Percentiles rank a stretch among this genome's conserved stretches.
phyloP scores from a whole-genome alignment of 768 basidiomycete species.

The Auricularia cornea region DNA sequence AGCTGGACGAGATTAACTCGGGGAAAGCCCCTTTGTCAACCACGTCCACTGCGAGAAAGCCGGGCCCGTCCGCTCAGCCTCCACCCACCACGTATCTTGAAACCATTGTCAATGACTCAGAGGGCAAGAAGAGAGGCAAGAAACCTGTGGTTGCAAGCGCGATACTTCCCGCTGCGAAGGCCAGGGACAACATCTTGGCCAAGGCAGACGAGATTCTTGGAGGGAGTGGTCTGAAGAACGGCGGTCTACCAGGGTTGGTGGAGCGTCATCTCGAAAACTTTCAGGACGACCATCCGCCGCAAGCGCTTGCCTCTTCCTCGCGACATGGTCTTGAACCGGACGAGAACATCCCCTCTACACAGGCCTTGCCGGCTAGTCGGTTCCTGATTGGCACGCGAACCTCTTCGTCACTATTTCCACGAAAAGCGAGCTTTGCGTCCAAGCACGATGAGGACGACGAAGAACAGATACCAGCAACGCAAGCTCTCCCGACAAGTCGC shows the following conservation, averaged over 20 bases:
- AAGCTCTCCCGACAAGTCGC: conserved; percentile 6
- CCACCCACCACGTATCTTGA: conserved; percentile 26
- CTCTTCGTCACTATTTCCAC: neutral
- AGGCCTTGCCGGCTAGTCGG: conserved; percentile 10
- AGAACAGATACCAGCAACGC: conserved; percentile 4
- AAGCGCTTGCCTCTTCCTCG: no score
- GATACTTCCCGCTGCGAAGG: conserved; percentile 22
- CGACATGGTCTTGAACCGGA: no score
- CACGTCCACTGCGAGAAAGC: conserved; percentile 15
- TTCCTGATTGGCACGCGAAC: neutral
- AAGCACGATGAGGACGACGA: neutral
- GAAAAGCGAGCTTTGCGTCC: no score
- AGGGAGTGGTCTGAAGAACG: no score
- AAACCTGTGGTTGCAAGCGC: conserved; percentile 26
- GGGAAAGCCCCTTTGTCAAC: conserved; percentile 6
- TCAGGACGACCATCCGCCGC: conserved; percentile 34
- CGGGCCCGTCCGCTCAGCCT: conserved; percentile 28
- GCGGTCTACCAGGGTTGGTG: no score
- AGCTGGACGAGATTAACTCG: conserved; percentile 29
- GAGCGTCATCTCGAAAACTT: conserved; percentile 41
- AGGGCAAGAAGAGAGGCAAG: conserved; percentile 38
- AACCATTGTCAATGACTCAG: conserved; percentile 38
- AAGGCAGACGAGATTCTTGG: conserved; percentile 31
- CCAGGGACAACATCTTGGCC: conserved; percentile 34
- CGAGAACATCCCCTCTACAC: conserved; percentile 10